phyloP scores from a whole-genome alignment of 805 yeast species.

The Candida easanensis region DNA sequence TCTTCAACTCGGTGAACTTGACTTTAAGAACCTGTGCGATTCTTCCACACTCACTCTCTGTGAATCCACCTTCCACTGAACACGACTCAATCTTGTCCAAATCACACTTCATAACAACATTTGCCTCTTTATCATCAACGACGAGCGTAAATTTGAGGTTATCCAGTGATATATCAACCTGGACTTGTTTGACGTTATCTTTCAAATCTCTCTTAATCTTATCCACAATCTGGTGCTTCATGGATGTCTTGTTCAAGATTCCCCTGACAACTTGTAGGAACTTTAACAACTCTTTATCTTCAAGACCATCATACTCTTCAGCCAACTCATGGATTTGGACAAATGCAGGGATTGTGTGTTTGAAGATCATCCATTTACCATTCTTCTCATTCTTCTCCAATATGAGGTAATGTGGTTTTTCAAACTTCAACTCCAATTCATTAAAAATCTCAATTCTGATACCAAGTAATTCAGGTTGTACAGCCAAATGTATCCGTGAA shows the following conservation, averaged over 20 bases:
- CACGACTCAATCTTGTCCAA: slow-evolving; percentile 18
- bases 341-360: slow-evolving; percentile 35
- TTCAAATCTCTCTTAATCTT: slow-evolving; percentile 5
- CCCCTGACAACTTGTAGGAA: slow-evolving; percentile 16
- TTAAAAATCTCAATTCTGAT: slow-evolving; percentile 39
- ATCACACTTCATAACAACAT: slow-evolving; percentile 15
- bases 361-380: slow-evolving; percentile 33
- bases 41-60: slow-evolving; percentile 11
- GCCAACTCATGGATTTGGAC: slow-evolving; percentile 19
- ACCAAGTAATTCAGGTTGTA: slow-evolving; percentile 29
- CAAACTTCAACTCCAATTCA: slow-evolving; percentile 26
- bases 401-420: slow-evolving; percentile 35
- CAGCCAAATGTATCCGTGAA: slow-evolving; percentile 20
- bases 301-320: slow-evolving; percentile 17
- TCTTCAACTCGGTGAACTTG: slow-evolving; percentile 11
- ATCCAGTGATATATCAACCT: slow-evolving; percentile 22
- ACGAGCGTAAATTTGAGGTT: slow-evolving; percentile 17
- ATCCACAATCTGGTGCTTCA: slow-evolving; percentile 24
- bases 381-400: slow-evolving; percentile 29
- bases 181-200: slow-evolving; percentile 14
- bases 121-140: slow-evolving; percentile 9
- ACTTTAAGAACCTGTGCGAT: slow-evolving; percentile 23
- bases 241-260: slow-evolving; percentile 15
- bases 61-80: slow-evolving; percentile 11
- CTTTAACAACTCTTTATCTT: slow-evolving; percentile 13